Base-by-base conservation (phyloP, 75 land plant species). In the Sequoiadendron giganteum region DNA sequence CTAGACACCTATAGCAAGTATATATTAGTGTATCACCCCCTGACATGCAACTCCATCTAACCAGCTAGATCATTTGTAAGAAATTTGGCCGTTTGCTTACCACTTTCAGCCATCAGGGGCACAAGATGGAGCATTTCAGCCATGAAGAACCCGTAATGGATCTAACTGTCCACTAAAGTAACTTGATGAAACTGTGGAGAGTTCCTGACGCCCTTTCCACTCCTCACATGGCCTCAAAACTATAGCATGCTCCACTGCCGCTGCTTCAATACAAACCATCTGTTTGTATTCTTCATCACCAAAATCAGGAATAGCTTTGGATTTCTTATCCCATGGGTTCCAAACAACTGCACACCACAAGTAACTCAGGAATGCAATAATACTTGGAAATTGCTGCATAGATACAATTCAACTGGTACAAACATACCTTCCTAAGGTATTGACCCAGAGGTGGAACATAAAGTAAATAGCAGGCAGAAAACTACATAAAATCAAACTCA, bases 241-340 rank as follows among this genome's bases (percentile, higher is more conserved):
- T 54, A 93, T 92, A 47, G 93, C 89, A 5, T 70, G 88, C 86
- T 93, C 93, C 83, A 93, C 77, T 36, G 91, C 89, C 11, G 93
- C 94, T 42, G 93, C 88, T 85, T 92, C 90, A 80, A 93, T 91
- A 85, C 94, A 93, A 49, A 93, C 83, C 94, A 93, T 92, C n/a
- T 85, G 70, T 89, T 92, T 83, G 91, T 93, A 93, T 42, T 92
- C 93, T 76, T 92, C 94, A 88, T 92, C 92, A 1, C 93, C 94
- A 42, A 93, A 79, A 87, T 93, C 94, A 75, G 90, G 56, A 30
- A 93, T 89, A 40, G 88, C 88, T 80, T 89, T 93, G 58, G 94
- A 87, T 79, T 92, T 93, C 86, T 90, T 93, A 38, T 93, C 90
- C 94, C 94, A 92, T 45, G 94, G 94, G 48, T 93, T 93, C 94